Conservation (phyloP, 148 eudicot species). For the Beta vulgaris region DNA sequence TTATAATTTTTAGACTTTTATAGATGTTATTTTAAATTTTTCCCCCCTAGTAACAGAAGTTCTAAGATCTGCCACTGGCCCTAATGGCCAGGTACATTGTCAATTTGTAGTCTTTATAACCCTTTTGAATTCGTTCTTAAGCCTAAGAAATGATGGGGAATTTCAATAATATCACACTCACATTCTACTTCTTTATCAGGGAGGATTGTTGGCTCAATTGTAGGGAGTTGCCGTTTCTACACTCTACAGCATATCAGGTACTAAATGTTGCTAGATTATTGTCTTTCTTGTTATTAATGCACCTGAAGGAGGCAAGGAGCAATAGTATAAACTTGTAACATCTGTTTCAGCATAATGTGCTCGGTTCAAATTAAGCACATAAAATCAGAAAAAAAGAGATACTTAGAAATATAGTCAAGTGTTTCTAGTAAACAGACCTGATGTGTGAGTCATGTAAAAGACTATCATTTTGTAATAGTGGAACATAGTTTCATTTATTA, state of each 20-base stretch:
- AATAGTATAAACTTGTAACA: background rate
- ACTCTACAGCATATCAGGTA: slow-evolving; percentile 59
- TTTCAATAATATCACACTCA: background rate
- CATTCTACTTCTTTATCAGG: slow-evolving; percentile 40
- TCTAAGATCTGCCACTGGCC: no score
- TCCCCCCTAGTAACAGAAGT: no score
- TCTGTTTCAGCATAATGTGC: background rate
- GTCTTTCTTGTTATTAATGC: background rate
- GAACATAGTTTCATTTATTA: background rate
- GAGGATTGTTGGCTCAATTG: slow-evolving; percentile 73
- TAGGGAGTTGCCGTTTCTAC: slow-evolving; percentile 66
- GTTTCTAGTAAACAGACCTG: background rate
- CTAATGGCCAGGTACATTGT: slow-evolving; percentile 65
- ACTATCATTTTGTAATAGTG: background rate
- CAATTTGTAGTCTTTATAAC: background rate
- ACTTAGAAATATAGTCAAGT: background rate
- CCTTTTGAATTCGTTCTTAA: background rate
- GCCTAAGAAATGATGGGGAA: background rate
- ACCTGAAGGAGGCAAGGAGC: background rate
- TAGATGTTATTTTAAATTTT: no score
- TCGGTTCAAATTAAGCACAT: background rate
- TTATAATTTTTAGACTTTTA: no score
- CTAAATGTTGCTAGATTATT: background rate
- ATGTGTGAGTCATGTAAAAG: no score
- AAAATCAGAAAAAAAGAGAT: background rate